Evolutionary conservation across 2,329 filamentous ascomycete species (phyloP).

Genomic region (Teratosphaeria nubilosa): DNA sequence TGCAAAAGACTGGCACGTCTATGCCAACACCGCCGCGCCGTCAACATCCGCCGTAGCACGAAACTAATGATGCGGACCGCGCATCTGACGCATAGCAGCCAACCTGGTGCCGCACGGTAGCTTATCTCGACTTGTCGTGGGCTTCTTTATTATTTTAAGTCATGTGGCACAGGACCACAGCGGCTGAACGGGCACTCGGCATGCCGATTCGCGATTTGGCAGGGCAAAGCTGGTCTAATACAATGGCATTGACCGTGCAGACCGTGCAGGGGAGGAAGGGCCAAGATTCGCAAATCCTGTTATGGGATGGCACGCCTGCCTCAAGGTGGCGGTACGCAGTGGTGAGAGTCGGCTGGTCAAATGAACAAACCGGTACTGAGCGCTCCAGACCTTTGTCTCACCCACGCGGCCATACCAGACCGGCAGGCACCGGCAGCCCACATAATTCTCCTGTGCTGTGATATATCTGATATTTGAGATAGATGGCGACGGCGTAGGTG

Average conservation of each 20-base stretch:
- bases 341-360: no score
- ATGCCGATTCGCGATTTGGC: neutral
- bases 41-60: no score
- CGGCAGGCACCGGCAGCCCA: neutral
- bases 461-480: neutral
- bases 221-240: neutral
- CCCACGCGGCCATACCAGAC: neutral
- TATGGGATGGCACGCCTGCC: neutral
- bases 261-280: neutral
- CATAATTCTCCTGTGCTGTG: no score
- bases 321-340: no score
- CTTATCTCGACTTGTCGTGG: neutral
- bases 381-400: neutral
- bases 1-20: no score
- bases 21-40: no score
- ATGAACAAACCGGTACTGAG: no score
- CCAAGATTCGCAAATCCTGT: neutral
- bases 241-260: neutral
- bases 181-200: neutral
- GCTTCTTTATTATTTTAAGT: neutral
- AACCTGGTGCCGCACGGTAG: no score
- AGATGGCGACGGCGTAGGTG: neutral
- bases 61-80: no score
- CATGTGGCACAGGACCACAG: neutral
- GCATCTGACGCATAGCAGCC: no score